Evolutionary conservation across 2,329 filamentous ascomycete genomes (phyloP).

Genomic region (Aspergillus versicolor): DNA sequence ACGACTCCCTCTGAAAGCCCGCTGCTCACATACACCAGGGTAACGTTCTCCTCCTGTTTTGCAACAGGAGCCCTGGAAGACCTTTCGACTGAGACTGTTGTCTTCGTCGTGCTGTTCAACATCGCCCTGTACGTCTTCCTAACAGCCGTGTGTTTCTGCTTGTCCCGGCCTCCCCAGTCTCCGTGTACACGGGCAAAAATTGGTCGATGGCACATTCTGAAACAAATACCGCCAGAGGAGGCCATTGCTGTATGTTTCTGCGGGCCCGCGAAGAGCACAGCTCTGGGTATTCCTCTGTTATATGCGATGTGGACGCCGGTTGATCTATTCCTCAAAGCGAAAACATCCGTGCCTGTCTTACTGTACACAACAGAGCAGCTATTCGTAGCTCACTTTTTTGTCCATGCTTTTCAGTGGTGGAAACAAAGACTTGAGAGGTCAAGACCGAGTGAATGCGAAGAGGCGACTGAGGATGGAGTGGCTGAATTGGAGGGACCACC

Average conservation of each 20-base stretch:
- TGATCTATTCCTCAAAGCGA: slow-evolving; percentile 36
- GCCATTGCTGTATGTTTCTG: slow-evolving; percentile 72
- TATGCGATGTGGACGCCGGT: slow-evolving; percentile 60
- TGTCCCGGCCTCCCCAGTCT: slow-evolving; percentile 42
- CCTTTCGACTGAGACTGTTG: slow-evolving; percentile 59
- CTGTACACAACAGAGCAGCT: slow-evolving; percentile 42
- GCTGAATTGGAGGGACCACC: neutral
- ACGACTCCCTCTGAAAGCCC: too few relatives aligned
- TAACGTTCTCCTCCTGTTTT: slow-evolving; percentile 51
- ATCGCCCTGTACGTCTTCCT: slow-evolving; percentile 65
- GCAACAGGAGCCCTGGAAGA: slow-evolving; percentile 60
- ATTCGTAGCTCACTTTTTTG: slow-evolving; percentile 40
- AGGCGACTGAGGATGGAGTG: slow-evolving; percentile 10
- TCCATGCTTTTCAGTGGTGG: slow-evolving; percentile 37
- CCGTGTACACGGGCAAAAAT: slow-evolving; percentile 11
- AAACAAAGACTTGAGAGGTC: slow-evolving; percentile 19
- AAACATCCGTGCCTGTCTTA: slow-evolving; percentile 39
- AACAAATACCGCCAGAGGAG: slow-evolving; percentile 55
- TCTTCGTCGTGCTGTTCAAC: slow-evolving; percentile 68
- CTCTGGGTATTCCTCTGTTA: slow-evolving; percentile 66
- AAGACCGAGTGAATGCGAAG: slow-evolving; percentile 19
- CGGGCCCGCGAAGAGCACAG: slow-evolving; percentile 70
- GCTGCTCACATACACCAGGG: slow-evolving; percentile 21
- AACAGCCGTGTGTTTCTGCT: slow-evolving; percentile 56
- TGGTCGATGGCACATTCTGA: slow-evolving; percentile 24